Evolutionary conservation across 805 yeast genomes (phyloP), one percentile per base, ranked within the genome.

Genomic region (Metschnikowia anglica): DNA sequence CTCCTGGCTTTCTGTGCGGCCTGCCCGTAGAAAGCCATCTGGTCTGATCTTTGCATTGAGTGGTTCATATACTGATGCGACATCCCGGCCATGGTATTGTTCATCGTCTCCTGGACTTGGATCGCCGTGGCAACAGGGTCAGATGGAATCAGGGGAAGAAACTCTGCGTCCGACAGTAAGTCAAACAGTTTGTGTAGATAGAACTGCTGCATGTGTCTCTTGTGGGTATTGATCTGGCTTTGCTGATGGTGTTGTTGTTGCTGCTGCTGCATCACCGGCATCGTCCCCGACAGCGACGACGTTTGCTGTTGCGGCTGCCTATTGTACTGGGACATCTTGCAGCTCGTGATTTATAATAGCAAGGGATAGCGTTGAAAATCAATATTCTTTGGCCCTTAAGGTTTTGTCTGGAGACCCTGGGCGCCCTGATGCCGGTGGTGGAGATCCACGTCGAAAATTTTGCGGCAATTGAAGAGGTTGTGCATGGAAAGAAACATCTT

Each of bases 141-240:
- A 1, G 51, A 44, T 3, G 58, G 60, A 27, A 65, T 55, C 30
- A 55, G 50, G 4, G 70, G 70, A 35, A 65, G 54, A 44, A 85
- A 85, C 63, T 82, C 90, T 38, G 75, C 58, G 60, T 85, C 91
- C 52, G 84, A 86, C 58, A 81, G 88, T 30, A 72, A 58, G 51
- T 83, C 89, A 59, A 85, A 83, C 28, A 88, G 81, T 52, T 85
- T 76, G 54, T 81, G 79, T 29, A 81, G 74, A 51, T 81, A 77
- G 54, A 80, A 72, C 45, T 53, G 56, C 30, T 53, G 56, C 47
- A 51, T 46, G 24, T 47, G 53, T 19, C 56, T 37, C 36, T 50
- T 49, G 42, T 51, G 53, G 49, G 73, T 72, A n/a, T 66, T 72
- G 43, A 77, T 66, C 15, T 77, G 46, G 26, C 12, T 17, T 18